Evolutionary conservation across 768 basidiomycete genomes (phyloP).

Genomic region (Nidularia sp.): DNA sequence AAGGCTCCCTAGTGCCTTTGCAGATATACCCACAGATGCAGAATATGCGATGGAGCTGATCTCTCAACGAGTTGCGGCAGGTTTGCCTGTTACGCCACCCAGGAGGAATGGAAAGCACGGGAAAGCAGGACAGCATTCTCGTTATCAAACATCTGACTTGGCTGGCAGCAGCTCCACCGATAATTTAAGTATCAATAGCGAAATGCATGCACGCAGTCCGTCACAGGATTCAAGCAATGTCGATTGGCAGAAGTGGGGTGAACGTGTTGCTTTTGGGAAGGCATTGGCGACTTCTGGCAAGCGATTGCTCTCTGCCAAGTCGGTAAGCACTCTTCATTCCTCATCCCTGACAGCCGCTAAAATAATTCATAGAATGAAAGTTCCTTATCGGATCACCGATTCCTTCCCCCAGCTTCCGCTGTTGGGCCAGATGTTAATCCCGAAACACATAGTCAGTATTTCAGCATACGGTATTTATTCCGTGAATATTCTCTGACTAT

Average conservation of each 20-base stretch:
- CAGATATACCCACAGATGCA: slow-evolving; percentile 59
- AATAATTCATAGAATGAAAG: no score
- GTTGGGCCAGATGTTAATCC: background rate
- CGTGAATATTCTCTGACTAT: background rate
- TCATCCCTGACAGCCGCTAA: background rate
- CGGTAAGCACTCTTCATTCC: slow-evolving; percentile 20
- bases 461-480: background rate
- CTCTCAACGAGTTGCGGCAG: slow-evolving; percentile 51
- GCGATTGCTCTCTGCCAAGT: slow-evolving; percentile 27
- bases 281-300: slow-evolving; percentile 36
- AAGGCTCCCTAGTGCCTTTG: slow-evolving; percentile 44
- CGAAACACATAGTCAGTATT: background rate
- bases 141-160: background rate
- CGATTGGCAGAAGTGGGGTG: slow-evolving; percentile 58
- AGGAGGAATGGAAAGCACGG: slow-evolving; percentile 10
- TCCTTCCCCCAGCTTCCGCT: background rate
- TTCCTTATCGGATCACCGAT: no score
- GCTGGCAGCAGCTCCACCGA: background rate
- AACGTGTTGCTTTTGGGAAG: slow-evolving; percentile 42
- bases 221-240: slow-evolving; percentile 6
- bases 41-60: slow-evolving; percentile 72
- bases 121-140: background rate
- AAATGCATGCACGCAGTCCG: no score
- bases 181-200: no score
- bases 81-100: slow-evolving; percentile 40